Evolutionary conservation across 1,284 basidiomycete species (phyloP).

Genomic region (Volvariella volvacea): DNA sequence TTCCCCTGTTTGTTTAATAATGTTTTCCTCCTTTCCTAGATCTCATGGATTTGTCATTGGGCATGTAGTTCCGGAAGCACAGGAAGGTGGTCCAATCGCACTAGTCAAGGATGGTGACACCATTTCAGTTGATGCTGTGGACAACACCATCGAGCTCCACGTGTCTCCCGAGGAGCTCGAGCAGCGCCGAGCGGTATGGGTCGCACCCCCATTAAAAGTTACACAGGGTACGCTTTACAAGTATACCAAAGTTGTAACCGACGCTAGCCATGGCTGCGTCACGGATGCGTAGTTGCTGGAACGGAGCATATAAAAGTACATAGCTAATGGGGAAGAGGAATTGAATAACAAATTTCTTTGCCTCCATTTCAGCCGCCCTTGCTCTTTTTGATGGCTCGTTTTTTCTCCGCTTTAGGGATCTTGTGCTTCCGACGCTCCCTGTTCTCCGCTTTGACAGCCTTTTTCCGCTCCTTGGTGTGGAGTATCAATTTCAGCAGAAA

Average conservation of each 20-base stretch:
- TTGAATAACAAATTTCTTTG: too few species aligned
- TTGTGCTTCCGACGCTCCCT: slow-evolving; percentile 86
- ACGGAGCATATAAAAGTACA: background rate
- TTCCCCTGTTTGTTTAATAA: slow-evolving; percentile 7
- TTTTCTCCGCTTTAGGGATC: slow-evolving; percentile 93
- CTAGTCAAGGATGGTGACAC: slow-evolving; percentile 84
- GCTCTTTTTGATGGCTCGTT: slow-evolving; percentile 67
- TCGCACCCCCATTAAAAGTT: slow-evolving; percentile 80
- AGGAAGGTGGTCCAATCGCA: slow-evolving; percentile 87
- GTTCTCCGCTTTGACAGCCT: slow-evolving; percentile 79
- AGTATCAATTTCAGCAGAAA: background rate
- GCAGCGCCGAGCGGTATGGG: slow-evolving; percentile 63
- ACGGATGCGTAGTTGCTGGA: slow-evolving; percentile 63
- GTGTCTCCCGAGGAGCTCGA: slow-evolving; percentile 70
- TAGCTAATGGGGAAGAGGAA: background rate
- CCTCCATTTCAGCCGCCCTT: slow-evolving; percentile 12
- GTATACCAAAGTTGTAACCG: slow-evolving; percentile 79
- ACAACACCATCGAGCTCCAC: slow-evolving; percentile 74
- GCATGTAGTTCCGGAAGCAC: slow-evolving; percentile 88
- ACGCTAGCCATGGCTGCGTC: slow-evolving; percentile 85
- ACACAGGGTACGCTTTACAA: slow-evolving; percentile 82
- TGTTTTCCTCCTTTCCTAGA: slow-evolving; percentile 27
- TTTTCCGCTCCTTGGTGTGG: slow-evolving; percentile 75
- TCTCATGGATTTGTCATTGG: slow-evolving; percentile 90
- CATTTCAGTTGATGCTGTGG: slow-evolving; percentile 80